Conservation (phyloP, 2,329 filamentous ascomycete species). For the Ophiostoma sp. region DNA sequence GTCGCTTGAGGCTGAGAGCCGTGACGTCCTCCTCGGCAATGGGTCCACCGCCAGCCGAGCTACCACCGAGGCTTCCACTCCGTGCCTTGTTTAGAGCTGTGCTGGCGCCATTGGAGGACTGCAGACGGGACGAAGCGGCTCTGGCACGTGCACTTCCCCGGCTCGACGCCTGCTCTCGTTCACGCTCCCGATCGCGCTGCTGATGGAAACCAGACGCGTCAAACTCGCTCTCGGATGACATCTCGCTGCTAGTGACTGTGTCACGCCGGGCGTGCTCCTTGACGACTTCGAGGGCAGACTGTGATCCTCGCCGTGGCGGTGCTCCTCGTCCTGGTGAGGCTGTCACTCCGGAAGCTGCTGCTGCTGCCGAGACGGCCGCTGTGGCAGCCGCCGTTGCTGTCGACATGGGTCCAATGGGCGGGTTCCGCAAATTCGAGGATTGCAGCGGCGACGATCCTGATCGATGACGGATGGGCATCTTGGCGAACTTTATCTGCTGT, state of each 20-base stretch:
- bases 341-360: background rate
- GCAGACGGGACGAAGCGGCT: conserved; percentile 11
- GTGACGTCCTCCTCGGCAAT: background rate
- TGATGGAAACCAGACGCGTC: conserved; percentile 66
- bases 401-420: conserved; percentile 43
- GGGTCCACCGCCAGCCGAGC: background rate
- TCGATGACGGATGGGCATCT: conserved; percentile 85
- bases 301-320: conserved; percentile 61
- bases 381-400: conserved; percentile 34
- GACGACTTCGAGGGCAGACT: conserved; percentile 68
- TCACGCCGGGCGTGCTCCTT: conserved; percentile 70
- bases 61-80: background rate
- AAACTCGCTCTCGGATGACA: conserved; percentile 80
- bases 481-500: conserved; percentile 92
- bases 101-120: conserved; percentile 21
- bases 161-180: conserved; percentile 49
- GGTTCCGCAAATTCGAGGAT: conserved; percentile 61
- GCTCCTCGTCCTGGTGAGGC: conserved; percentile 50
- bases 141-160: background rate
- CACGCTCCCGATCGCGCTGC: conserved; percentile 62
- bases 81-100: conserved; percentile 6
- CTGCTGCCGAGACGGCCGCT: conserved; percentile 32
- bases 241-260: conserved; percentile 78
- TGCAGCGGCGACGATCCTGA: conserved; percentile 87
- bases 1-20: conserved; percentile 40